Percentiles rank a stretch among this genome's conserved stretches.
Conservation (phyloP, 2,329 filamentous ascomycete genomes). For the Gnomoniopsis smithogilvyi region DNA sequence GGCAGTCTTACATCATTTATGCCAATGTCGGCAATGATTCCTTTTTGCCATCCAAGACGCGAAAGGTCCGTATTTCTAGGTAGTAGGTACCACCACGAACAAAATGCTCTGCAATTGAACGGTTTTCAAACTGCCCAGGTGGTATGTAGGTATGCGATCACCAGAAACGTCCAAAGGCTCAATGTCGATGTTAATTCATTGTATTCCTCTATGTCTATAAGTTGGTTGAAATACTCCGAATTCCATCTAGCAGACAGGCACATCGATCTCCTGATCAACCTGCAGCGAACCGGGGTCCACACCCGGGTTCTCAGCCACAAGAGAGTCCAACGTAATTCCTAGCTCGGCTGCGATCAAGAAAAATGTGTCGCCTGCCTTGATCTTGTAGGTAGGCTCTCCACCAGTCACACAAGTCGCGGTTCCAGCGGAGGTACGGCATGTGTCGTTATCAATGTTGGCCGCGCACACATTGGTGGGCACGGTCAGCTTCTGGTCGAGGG, state of each 20-base stretch:
- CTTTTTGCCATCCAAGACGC: too few species aligned
- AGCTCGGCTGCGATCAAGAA: slow-evolving; percentile 1
- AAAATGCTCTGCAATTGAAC: too few species aligned
- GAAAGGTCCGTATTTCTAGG: too few species aligned
- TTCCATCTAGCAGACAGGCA: neutral
- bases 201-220: too few species aligned
- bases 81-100: too few species aligned
- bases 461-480: slow-evolving; percentile 1
- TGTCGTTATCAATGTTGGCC: slow-evolving; percentile 3
- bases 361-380: neutral
- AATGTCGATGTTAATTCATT: too few species aligned
- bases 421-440: neutral
- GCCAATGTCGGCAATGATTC: too few species aligned
- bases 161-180: too few species aligned
- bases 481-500: neutral
- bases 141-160: too few species aligned
- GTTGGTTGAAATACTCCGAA: too few species aligned
- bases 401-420: neutral
- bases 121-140: too few species aligned
- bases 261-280: slow-evolving; percentile 1
- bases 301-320: neutral
- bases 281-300: neutral
- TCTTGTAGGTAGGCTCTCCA: neutral
- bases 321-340: slow-evolving; percentile 1
- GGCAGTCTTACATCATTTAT: too few species aligned